Base-by-base conservation (phyloP, 2,329 filamentous ascomycete species). In the Colletotrichum scovillei region DNA sequence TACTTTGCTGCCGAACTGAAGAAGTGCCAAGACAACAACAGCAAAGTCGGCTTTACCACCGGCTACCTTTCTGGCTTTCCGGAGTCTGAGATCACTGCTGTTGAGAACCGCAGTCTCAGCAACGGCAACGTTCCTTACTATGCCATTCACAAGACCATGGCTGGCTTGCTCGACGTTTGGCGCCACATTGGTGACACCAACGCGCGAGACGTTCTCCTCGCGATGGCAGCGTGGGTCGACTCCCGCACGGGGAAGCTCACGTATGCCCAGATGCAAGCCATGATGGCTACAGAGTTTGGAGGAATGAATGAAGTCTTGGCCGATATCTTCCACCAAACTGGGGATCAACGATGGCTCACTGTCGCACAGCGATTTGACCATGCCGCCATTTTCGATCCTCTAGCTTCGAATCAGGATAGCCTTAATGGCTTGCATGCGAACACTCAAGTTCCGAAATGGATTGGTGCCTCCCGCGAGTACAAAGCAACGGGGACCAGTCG, bases 41-140 rank as follows among this genome's bases (percentile, higher is more conserved):
- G 67, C 0, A 82, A 81, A 2, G 85, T 79, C 5, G 84, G 85
- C 0, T 89, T 87, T 68, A 80, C 57, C 4, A 59, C 79, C 0
- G 87, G 87, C 0, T 89, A 89, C 69, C 78, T 89, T 0, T 86
- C 84, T 4, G 87, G 86, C 2, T 89, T 88, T 38, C 86, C 87
- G 0, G 87, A 89, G 74, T 87, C 86, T 0, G 87, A 89, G 16
- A 85, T 89, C 56, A 78, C 74, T 1, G 80, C 79, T 0, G 78
- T 89, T 1, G 86, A 88, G 67, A 77, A 78, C 0, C 79, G 86
- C 0, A 86, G 80, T 0, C 78, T 88, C 14, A 81, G 42, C 64
- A 87, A 85, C 55, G 86, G 87, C 32, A 88, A 88, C 59, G 87
- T 89, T 0, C 86, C 87, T 0, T 89, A 88, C 78, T 89, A 89